Conservation (phyloP, 768 basidiomycete species). For the Trichaptum fuscoviolaceum region DNA sequence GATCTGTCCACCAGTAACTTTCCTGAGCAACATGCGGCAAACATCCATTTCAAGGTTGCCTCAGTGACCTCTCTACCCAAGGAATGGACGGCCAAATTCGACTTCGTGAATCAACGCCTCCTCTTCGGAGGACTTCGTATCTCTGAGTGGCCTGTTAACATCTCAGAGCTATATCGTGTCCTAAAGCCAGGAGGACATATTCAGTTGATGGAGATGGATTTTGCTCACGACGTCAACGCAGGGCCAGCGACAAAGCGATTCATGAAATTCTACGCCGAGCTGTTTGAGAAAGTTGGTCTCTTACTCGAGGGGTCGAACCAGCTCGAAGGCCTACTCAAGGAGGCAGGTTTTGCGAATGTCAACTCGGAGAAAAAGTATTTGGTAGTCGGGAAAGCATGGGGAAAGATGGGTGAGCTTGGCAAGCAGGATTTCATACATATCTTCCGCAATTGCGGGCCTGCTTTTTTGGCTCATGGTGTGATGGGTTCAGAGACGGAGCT, state of each 20-base stretch:
- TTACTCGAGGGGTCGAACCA: constrained; percentile 8
- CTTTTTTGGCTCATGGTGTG: background rate
- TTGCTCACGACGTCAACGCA: constrained; percentile 9
- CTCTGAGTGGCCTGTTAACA: constrained; percentile 22
- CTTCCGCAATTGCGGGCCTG: background rate
- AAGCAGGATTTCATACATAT: background rate
- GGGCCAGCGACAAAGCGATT: constrained; percentile 10
- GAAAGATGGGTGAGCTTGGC: background rate
- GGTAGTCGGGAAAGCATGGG: background rate
- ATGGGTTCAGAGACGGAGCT: background rate
- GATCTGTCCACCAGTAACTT: constrained; percentile 15
- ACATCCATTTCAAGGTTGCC: constrained; percentile 13
- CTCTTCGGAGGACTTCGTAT: constrained; percentile 23
- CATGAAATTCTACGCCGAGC: background rate
- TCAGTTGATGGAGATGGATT: constrained; percentile 23
- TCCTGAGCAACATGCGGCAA: constrained; percentile 10
- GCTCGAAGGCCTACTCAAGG: constrained; percentile 2
- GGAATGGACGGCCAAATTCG: constrained; percentile 27
- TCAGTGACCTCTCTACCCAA: constrained; percentile 24
- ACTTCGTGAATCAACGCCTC: constrained; percentile 28
- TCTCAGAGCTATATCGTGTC: constrained; percentile 55
- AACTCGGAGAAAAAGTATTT: background rate
- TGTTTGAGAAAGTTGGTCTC: constrained; percentile 8
- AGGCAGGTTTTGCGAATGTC: background rate
- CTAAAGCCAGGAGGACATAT: constrained; percentile 49